Conservation (phyloP, 306 rosid genomes). For the Delonix regia region DNA sequence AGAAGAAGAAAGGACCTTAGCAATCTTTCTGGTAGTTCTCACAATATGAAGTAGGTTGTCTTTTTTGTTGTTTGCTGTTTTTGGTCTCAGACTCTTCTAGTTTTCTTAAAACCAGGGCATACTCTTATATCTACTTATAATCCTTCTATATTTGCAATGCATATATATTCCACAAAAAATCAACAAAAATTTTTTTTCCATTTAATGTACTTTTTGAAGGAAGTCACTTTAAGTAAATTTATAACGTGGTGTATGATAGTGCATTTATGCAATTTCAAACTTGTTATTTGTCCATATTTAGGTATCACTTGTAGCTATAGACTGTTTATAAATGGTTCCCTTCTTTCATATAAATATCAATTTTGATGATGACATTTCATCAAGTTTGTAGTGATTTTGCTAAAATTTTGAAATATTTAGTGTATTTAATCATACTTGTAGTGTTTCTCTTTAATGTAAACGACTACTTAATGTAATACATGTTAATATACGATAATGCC, state of each 20-base stretch:
- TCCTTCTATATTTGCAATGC: slow-evolving; percentile 12
- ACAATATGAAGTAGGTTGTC: not conserved
- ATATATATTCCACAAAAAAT: slow-evolving; percentile 8
- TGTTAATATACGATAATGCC: too few species aligned
- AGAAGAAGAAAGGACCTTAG: slow-evolving; percentile 1
- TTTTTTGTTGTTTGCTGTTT: not conserved
- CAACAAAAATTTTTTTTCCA: not conserved
- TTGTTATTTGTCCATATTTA: not conserved
- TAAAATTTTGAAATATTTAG: not conserved
- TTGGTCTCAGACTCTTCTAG: slow-evolving; percentile 5
- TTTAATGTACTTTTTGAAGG: slow-evolving; percentile 13
- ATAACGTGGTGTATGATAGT: not conserved
- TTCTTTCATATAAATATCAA: slow-evolving; percentile 16
- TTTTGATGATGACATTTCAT: slow-evolving; percentile 25
- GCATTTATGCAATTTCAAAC: slow-evolving; percentile 9
- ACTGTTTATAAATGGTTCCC: slow-evolving; percentile 17
- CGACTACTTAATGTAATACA: slow-evolving; percentile 16
- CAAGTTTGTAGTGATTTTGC: slow-evolving; percentile 6
- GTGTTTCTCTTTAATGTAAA: not conserved
- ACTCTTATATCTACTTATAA: not conserved
- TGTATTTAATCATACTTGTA: not conserved
- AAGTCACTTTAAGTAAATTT: slow-evolving; percentile 18
- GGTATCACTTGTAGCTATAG: slow-evolving; percentile 20
- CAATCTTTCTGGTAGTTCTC: not conserved
- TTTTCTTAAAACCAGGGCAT: not conserved